Base-by-base conservation (phyloP, 768 basidiomycete genomes). In the Suillus ampliporus region DNA sequence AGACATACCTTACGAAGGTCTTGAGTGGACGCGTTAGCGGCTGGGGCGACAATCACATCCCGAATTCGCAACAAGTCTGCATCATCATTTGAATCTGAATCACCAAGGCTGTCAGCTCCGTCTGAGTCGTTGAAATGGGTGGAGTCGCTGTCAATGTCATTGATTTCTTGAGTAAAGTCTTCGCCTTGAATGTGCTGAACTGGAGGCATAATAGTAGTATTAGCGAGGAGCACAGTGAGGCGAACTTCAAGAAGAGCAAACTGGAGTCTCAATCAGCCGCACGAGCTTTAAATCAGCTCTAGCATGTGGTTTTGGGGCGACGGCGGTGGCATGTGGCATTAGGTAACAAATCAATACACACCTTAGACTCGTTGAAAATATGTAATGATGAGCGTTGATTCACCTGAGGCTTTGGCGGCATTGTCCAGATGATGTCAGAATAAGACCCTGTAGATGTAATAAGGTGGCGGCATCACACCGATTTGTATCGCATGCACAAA, bases 391-490 rank as follows among this genome's bases (percentile, higher is more conserved):
- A n/a, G n/a, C n/a, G n/a, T n/a, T n/a, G n/a, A n/a, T n/a, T n/a
- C n/a, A n/a, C n/a, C n/a, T n/a, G n/a, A n/a, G n/a, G n/a, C n/a
- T n/a, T n/a, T n/a, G n/a, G n/a, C n/a, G 13, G 46, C 46, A 3
- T 23, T 47, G 5, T 47, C 26, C 3, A 7, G 46, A 3, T 47
- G n/a, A n/a, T n/a, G n/a, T n/a, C n/a, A 26, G 46, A 5, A 4
- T 47, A 21, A 47, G 46, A 47, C 46, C 46, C 46, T 46, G 23
- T 47, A 13, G 46, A 47, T 47, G 46, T 47, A 26, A 47, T 47
- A 47, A 47, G 46, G 13, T 47, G 46, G 46, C 3, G 26, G 23
- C 13, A 47, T 26, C n/a, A n/a, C n/a, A n/a, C n/a, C n/a, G n/a
- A n/a, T n/a, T n/a, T n/a, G n/a, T n/a, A n/a, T n/a, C n/a, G n/a